A percentile compares a stretch with the other conserved stretches of the same genome.
Evolutionary conservation across 306 rosid genomes (phyloP).

Genomic region (Cicer judaicum): DNA sequence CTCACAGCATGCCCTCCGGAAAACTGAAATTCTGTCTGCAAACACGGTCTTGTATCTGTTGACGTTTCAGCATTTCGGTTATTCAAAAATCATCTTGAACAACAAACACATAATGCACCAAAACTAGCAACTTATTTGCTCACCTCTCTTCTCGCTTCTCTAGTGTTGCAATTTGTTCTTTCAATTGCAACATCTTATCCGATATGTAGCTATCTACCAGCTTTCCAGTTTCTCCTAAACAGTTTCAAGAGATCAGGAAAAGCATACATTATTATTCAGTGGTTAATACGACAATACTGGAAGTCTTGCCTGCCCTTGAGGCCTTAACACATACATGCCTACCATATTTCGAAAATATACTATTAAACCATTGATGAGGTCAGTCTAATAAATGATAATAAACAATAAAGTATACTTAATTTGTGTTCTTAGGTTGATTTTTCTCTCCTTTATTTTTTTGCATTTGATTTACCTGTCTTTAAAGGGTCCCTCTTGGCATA

Average conservation of each 20-base stretch:
- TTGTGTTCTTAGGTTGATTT: background rate
- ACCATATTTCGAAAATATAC: constrained; percentile 21
- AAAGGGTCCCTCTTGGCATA: constrained; percentile 15
- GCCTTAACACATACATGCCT: background rate
- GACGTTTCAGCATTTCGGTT: constrained; percentile 46
- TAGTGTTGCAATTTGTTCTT: constrained; percentile 91
- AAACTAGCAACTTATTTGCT: constrained; percentile 37
- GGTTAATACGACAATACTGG: constrained; percentile 7
- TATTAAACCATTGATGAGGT: constrained; percentile 20
- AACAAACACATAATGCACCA: constrained; percentile 21
- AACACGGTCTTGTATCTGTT: constrained; percentile 95
- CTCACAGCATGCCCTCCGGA: constrained; percentile 97
- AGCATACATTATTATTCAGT: constrained; percentile 9
- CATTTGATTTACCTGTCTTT: constrained; percentile 14
- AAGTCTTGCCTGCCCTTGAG: constrained; percentile 23
- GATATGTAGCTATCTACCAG: constrained; percentile 86
- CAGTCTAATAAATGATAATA: constrained; percentile 9
- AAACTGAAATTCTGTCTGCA: constrained; percentile 94
- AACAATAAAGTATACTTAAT: constrained; percentile 31
- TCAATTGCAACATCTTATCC: constrained; percentile 76
- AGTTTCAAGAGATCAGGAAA: constrained; percentile 44
- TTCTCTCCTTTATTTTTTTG: background rate
- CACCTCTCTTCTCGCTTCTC: constrained; percentile 98
- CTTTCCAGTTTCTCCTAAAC: constrained; percentile 83
- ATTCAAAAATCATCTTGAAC: constrained; percentile 39